phyloP scores from a whole-genome alignment of 306 rosid species.

The Begonia peltatifolia region DNA sequence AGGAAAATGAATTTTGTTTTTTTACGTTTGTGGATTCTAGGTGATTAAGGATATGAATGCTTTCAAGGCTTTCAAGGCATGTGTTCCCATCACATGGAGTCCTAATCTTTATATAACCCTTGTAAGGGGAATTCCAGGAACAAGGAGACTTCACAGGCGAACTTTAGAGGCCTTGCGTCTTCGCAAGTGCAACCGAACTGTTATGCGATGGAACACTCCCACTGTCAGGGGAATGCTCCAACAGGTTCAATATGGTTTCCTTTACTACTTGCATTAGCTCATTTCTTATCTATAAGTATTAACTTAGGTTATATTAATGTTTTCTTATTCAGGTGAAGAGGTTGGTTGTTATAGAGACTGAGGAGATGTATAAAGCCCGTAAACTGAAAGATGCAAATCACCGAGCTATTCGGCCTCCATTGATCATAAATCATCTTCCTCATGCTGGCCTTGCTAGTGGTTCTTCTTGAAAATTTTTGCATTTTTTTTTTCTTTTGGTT shows the following conservation, averaged over 20 bases:
- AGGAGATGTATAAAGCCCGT: slow-evolving; percentile 79
- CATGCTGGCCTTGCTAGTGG: slow-evolving; percentile 21
- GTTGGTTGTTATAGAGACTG: slow-evolving; percentile 70
- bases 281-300: not conserved
- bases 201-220: slow-evolving; percentile 90
- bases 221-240: slow-evolving; percentile 88
- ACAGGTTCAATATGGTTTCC: slow-evolving; percentile 33
- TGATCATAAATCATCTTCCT: slow-evolving; percentile 55
- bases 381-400: slow-evolving; percentile 52
- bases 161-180: slow-evolving; percentile 82
- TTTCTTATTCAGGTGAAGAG: slow-evolving; percentile 55
- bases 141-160: slow-evolving; percentile 79
- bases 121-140: slow-evolving; percentile 92
- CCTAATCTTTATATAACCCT: slow-evolving; percentile 68
- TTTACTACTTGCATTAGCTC: slow-evolving; percentile 6
- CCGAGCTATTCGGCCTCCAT: slow-evolving; percentile 46
- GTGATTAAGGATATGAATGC: slow-evolving; percentile 47
- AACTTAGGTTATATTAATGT: slow-evolving; percentile 1
- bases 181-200: slow-evolving; percentile 80
- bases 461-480: slow-evolving; percentile 17
- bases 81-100: slow-evolving; percentile 77
- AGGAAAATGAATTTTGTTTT: no score
- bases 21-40: no score
- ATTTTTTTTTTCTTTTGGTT: not conserved
- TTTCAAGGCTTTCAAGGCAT: slow-evolving; percentile 77